Percentiles rank a stretch among this genome's conserved stretches.
These are phyloP conservation scores for Gaeumannomyces sp. DNA, from an alignment of 2,329 filamentous ascomycete species.

Conservation along the genomic window DNA sequence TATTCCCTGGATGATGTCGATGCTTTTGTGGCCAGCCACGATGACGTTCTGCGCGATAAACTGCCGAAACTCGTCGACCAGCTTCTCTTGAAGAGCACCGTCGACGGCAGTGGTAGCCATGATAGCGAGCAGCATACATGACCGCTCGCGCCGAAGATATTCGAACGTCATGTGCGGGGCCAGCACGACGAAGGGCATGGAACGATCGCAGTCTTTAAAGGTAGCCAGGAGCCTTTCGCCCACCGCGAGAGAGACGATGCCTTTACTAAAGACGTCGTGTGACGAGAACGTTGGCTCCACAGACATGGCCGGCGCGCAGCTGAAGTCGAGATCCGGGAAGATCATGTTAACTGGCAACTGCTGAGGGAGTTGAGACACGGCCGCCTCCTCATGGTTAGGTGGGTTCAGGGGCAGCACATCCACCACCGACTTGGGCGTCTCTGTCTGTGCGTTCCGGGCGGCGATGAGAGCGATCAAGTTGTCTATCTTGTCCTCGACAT, in stretches of 20 bases:
- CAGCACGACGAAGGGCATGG: slow-evolving; percentile 18
- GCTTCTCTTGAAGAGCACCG: slow-evolving; percentile 11
- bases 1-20: slow-evolving; percentile 19
- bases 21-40: slow-evolving; percentile 15
- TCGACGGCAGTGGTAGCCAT: slow-evolving; percentile 2
- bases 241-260: slow-evolving; percentile 13
- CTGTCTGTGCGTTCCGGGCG: slow-evolving; percentile 15
- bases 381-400: neutral
- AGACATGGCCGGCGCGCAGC: neutral
- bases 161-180: slow-evolving; percentile 11
- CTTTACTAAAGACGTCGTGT: slow-evolving; percentile 10
- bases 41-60: slow-evolving; percentile 16
- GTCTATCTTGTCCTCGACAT: slow-evolving; percentile 20
- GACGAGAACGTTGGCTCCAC: slow-evolving; percentile 12
- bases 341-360: neutral
- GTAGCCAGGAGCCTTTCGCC: slow-evolving; percentile 12
- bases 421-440: neutral
- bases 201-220: slow-evolving; percentile 9
- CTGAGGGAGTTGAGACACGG: neutral
- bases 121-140: slow-evolving; percentile 17
- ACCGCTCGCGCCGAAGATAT: slow-evolving; percentile 17
- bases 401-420: neutral
- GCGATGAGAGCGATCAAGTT: slow-evolving; percentile 26
- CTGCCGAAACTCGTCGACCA: slow-evolving; percentile 18
- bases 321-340: neutral